Conservation (phyloP, 1,139 yeast genomes). For the Candida glucosophila region DNA sequence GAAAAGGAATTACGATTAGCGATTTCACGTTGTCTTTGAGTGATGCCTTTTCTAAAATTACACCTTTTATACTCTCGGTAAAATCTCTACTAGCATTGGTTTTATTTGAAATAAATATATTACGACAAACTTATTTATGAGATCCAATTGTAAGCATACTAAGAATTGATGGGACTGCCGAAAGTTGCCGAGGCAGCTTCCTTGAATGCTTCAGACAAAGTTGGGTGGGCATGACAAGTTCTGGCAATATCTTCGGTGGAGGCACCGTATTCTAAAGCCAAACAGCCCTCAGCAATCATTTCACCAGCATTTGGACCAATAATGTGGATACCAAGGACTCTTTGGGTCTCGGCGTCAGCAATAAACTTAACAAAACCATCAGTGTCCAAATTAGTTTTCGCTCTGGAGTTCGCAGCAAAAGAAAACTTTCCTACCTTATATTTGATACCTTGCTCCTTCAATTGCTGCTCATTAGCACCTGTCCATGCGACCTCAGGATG, state of each 20-base stretch:
- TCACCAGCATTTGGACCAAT: slow-evolving; percentile 99
- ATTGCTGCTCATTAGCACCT: slow-evolving; percentile 92
- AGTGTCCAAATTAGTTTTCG: slow-evolving; percentile 94
- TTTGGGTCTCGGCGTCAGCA: slow-evolving; percentile 95
- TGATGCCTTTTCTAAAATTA: too few species aligned
- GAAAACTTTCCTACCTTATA: slow-evolving; percentile 98
- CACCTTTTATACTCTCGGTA: too few species aligned
- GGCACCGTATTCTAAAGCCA: slow-evolving; percentile 98
- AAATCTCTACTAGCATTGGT: too few species aligned
- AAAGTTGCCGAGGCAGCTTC: slow-evolving; percentile 95
- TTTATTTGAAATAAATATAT: too few species aligned
- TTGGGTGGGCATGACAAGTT: slow-evolving; percentile 98
- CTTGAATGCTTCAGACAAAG: slow-evolving; percentile 94
- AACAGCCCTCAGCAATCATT: slow-evolving; percentile 97
- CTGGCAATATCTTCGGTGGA: slow-evolving; percentile 96
- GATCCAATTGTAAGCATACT: too few species aligned
- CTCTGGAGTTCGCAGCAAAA: slow-evolving; percentile 97
- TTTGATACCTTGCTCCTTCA: slow-evolving; percentile 86
- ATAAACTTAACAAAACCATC: slow-evolving; percentile 96
- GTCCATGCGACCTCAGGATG: slow-evolving; percentile 99
- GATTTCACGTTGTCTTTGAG: too few species aligned
- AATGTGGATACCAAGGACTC: slow-evolving; percentile 94
- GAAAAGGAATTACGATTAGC: too few species aligned
- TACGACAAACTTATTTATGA: too few species aligned
- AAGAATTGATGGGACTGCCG: slow-evolving; percentile 82